These are phyloP conservation scores for Saccharomycopsis fermentans DNA, from an alignment of 805 yeast genomes.

Conservation along the genomic window DNA sequence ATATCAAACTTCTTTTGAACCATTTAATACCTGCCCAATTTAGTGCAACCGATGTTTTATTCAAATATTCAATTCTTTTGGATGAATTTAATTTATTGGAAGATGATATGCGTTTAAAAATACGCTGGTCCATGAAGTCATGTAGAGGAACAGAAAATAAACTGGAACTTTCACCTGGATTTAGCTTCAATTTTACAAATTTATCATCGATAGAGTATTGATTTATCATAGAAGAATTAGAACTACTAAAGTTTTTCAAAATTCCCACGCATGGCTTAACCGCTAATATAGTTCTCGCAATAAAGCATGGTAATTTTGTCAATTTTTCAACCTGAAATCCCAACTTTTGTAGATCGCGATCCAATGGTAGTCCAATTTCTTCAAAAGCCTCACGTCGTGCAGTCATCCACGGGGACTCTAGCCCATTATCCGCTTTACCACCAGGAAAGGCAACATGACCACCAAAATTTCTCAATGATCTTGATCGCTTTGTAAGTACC, in stretches of 20 bases:
- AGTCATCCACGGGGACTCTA: slow-evolving; percentile 58
- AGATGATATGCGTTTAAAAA: slow-evolving; percentile 2
- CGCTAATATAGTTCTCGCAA: slow-evolving; percentile 72
- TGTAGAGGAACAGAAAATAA: slow-evolving; percentile 60
- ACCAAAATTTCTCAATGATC: slow-evolving; percentile 59
- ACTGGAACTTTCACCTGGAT: slow-evolving; percentile 70
- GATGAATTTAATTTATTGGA: slow-evolving; percentile 9
- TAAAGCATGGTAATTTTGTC: slow-evolving; percentile 61
- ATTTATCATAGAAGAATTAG: slow-evolving; percentile 2
- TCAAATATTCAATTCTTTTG: slow-evolving; percentile 25
- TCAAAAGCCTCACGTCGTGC: slow-evolving; percentile 80
- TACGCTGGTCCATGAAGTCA: slow-evolving; percentile 37
- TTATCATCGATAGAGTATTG: slow-evolving; percentile 21
- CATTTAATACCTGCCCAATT: slow-evolving; percentile 69
- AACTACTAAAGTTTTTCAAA: slow-evolving; percentile 28
- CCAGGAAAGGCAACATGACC: slow-evolving; percentile 94
- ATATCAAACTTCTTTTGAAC: slow-evolving; percentile 52
- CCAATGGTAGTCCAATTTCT: slow-evolving; percentile 64
- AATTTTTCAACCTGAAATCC: slow-evolving; percentile 55
- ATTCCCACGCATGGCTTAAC: slow-evolving; percentile 76
- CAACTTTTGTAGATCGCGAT: slow-evolving; percentile 36
- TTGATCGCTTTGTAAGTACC: slow-evolving; percentile 67
- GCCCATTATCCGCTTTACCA: slow-evolving; percentile 70
- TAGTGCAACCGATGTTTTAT: slow-evolving; percentile 26
- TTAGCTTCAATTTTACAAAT: slow-evolving; percentile 38